phyloP scores from a whole-genome alignment of 2,329 filamentous ascomycete genomes.

The Neopestalotiopsis clavispora region DNA sequence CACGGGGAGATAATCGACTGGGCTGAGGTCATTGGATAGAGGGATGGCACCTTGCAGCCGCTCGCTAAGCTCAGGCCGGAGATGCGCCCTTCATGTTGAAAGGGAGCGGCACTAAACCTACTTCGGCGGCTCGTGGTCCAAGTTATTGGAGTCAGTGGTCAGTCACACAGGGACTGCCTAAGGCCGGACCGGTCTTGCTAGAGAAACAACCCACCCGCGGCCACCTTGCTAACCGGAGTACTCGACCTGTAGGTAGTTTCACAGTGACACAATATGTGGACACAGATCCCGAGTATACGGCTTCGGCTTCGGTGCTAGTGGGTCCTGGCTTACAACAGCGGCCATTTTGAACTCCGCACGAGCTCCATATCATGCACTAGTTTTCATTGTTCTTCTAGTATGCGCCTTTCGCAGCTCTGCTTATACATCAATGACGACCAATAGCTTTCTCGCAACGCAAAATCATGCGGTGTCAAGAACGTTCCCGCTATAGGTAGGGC shows the following conservation, averaged over 20 bases:
- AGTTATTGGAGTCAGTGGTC: not conserved
- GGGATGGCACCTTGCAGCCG: constrained; percentile 6
- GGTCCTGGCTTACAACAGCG: not conserved
- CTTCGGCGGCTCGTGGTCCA: not conserved
- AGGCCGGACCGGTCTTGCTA: constrained; percentile 5
- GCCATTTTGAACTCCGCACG: not conserved
- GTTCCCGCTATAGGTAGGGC: not conserved
- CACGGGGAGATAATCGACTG: constrained; percentile 1
- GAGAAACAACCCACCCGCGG: not conserved
- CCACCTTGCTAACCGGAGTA: not conserved
- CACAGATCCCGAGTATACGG: not conserved
- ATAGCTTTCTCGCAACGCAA: not conserved
- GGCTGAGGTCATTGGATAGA: constrained; percentile 4
- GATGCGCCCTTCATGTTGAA: constrained; percentile 9
- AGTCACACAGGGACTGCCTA: not conserved
- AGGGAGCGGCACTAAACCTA: constrained; percentile 8
- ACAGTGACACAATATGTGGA: not conserved
- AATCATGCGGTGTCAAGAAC: not conserved
- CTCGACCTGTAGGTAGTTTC: not conserved
- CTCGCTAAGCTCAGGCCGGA: constrained; percentile 4
- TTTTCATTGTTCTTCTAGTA: not conserved
- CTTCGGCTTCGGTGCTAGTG: not conserved
- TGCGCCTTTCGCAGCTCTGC: not conserved
- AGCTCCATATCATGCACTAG: not conserved
- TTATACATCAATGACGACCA: not conserved